Base-by-base conservation (phyloP, 306 rosid genomes). In the Lathyrus oleraceus region DNA sequence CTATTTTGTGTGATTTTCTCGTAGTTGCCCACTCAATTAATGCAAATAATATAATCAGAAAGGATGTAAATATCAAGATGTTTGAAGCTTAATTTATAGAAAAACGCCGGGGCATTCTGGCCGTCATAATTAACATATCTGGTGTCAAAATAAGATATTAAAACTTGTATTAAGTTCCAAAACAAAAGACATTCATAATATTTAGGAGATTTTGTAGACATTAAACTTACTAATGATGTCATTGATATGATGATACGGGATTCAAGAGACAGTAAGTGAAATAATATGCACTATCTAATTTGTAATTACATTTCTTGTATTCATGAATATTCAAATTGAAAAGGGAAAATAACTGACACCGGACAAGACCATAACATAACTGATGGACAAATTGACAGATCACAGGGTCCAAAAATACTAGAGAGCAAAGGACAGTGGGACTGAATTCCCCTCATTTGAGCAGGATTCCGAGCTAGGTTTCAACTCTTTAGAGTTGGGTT, bases 1-100 rank as follows among this genome's bases (percentile, higher is more conserved):
- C 63, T 13, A 60, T 39, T 12, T 13, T 39, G 51, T 39, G 32
- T 59, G 70, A 60, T 62, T 48, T 72, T 72, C 65, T 67, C n/a
- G 67, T 67, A 14, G 60, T 30, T 38, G 13, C 44, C 67, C 21
- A 53, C 13, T 52, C 20, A 53, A 19, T 52, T 51, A 52, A 52
- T 10, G 59, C 59, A 21, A 52, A 10, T 52, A 52, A 52, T 52
- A 52, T 10, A 21, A 52, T 52, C 59, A 52, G 59, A 52, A 52
- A 10, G 30, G n/a, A 52, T 20, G 15, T 52, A 20, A 20, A 21
- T 49, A 49, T 49, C 56, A 49, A 49, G 25, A 49, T 49, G 56
- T 8, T 17, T 4, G 12, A n/a, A 49, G 25, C 25, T 17, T 16
- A 16, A 49, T 54, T 7, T 20, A 66, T 49, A 56, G 56, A 77